Conservation (phyloP, 352 stramenopile species). For the Phytophthora parvispora region DNA sequence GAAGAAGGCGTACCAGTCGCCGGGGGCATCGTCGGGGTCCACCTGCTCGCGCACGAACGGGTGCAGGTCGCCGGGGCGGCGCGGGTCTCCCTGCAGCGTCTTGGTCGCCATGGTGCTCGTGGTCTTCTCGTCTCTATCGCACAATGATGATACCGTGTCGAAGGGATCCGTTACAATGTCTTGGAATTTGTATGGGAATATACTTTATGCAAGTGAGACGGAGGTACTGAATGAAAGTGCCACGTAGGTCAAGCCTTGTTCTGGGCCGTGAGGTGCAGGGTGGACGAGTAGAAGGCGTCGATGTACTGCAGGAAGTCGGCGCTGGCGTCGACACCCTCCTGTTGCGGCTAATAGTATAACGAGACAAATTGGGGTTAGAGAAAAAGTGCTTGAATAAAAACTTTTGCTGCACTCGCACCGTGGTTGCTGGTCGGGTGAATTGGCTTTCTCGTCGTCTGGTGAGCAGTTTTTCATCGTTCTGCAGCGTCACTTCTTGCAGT, state of each 20-base stretch:
- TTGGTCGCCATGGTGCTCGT: constrained; percentile 32
- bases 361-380: constrained; percentile 3
- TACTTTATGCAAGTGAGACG: constrained; percentile 4
- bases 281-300: constrained; percentile 73
- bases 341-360: constrained; percentile 3
- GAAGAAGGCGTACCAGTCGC: constrained; percentile 76
- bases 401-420: not conserved
- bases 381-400: not conserved
- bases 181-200: constrained; percentile 2
- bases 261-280: constrained; percentile 42
- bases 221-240: too few relatives aligned
- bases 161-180: not conserved
- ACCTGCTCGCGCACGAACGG: constrained; percentile 73
- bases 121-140: constrained; percentile 16
- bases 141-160: constrained; percentile 3
- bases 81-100: constrained; percentile 59
- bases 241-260: constrained; percentile 26
- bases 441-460: constrained; percentile 38
- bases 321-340: constrained; percentile 31
- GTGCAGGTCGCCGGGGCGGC: constrained; percentile 70
- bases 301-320: constrained; percentile 75
- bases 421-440: not conserved
- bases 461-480: constrained; percentile 58
- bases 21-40: constrained; percentile 42
- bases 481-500: constrained; percentile 47